phyloP scores from a whole-genome alignment of 306 rosid genomes.

The Sesbania bispinosa region DNA sequence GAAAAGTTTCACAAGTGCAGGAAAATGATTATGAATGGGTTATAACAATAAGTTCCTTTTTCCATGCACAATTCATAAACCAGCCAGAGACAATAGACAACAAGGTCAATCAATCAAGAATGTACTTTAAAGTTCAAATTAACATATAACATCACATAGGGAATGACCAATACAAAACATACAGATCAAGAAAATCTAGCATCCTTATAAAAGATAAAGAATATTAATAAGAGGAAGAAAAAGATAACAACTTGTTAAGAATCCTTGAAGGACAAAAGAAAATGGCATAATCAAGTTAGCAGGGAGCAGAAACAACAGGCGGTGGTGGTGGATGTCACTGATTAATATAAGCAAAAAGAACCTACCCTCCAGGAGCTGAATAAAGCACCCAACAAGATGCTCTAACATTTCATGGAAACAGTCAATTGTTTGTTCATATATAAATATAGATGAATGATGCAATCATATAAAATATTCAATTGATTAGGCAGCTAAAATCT shows the following conservation, averaged over 20 bases:
- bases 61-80: neutral
- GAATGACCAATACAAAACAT: neutral
- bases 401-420: neutral
- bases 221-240: neutral
- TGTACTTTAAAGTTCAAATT: neutral
- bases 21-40: neutral
- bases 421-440: neutral
- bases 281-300: neutral
- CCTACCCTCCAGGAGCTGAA: neutral
- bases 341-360: conserved; percentile 1
- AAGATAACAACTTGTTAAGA: neutral
- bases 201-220: neutral
- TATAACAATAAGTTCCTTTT: neutral
- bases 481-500: neutral
- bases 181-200: neutral
- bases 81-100: neutral
- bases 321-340: neutral
- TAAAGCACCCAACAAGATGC: neutral
- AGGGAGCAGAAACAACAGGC: neutral
- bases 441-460: neutral
- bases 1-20: neutral
- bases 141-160: neutral
- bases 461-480: neutral
- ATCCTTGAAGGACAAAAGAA: neutral
- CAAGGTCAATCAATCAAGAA: neutral